Evolutionary conservation across 225 moss, liverwort and hornwort genomes (phyloP).

Genomic region (Physcomitrium patens): DNA sequence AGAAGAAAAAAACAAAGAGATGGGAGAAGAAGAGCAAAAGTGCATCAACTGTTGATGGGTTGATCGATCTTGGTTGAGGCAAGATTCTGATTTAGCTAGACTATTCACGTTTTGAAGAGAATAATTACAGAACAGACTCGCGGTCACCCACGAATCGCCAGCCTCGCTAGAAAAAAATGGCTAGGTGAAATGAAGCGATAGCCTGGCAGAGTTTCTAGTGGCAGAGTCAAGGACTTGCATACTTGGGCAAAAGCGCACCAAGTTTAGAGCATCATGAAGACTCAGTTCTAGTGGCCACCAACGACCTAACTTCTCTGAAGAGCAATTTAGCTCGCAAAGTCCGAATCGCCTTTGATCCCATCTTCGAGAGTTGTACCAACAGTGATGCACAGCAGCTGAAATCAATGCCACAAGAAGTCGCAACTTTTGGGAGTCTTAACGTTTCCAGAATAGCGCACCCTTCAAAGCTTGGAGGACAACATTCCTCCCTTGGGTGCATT

Average conservation of each 20-base stretch:
- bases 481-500: background rate
- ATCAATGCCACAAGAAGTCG: constrained; percentile 1
- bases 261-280: background rate
- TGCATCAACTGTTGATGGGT: no score
- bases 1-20: no score
- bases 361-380: background rate
- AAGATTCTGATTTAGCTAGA: no score
- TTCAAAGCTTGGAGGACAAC: constrained; percentile 16
- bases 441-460: background rate
- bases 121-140: no score
- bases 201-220: background rate
- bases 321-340: background rate
- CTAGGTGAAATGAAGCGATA: background rate
- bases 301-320: background rate
- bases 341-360: constrained; percentile 4
- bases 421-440: background rate
- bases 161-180: background rate
- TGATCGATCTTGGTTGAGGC: no score
- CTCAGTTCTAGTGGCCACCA: constrained; percentile 8
- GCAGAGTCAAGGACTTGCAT: background rate
- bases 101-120: no score
- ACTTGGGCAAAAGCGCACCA: background rate
- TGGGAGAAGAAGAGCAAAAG: no score
- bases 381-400: constrained; percentile 8
- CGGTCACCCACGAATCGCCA: background rate